These are phyloP conservation scores for Raffaelea albimanens DNA, from an alignment of 2,329 filamentous ascomycete species.

Conservation along the genomic window DNA sequence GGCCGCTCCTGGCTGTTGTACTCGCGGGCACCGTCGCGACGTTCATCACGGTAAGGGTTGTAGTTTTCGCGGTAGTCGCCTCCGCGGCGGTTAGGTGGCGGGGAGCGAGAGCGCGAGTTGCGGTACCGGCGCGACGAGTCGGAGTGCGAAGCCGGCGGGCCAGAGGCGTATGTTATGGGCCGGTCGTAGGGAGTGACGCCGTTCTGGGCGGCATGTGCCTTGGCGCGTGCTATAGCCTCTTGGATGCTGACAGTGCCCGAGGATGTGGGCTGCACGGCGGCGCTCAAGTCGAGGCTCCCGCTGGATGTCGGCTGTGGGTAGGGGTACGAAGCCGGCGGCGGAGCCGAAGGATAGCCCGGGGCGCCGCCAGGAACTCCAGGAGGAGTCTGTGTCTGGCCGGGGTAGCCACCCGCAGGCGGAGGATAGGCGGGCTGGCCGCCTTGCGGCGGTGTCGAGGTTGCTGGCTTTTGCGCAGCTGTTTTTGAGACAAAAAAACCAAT, in stretches of 20 bases:
- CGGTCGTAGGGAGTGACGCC: slow-evolving; percentile 58
- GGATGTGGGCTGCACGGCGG: slow-evolving; percentile 62
- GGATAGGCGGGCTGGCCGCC: slow-evolving; percentile 9
- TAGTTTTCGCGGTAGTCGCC: slow-evolving; percentile 43
- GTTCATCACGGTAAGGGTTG: slow-evolving; percentile 50
- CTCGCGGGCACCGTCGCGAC: slow-evolving; percentile 45
- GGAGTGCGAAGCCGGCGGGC: slow-evolving; percentile 27
- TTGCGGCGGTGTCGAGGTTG: slow-evolving; percentile 8
- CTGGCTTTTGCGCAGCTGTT: slow-evolving; percentile 15
- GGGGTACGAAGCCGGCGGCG: slow-evolving; percentile 10
- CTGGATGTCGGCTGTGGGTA: slow-evolving; percentile 60
- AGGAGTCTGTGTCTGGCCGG: not conserved
- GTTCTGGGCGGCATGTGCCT: slow-evolving; percentile 71
- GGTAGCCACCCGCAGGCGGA: slow-evolving; percentile 13
- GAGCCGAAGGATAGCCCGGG: slow-evolving; percentile 9
- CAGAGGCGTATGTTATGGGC: slow-evolving; percentile 34
- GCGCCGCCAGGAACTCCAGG: slow-evolving; percentile 9
- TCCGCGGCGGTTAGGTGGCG: slow-evolving; percentile 51
- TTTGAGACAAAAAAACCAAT: not conserved
- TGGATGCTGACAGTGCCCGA: slow-evolving; percentile 76
- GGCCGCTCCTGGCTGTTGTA: slow-evolving; percentile 21
- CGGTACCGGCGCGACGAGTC: slow-evolving; percentile 47
- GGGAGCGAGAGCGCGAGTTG: slow-evolving; percentile 65
- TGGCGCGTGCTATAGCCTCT: slow-evolving; percentile 77
- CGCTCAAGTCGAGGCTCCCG: slow-evolving; percentile 70